Evolutionary conservation across 2,329 filamentous ascomycete species (phyloP), one percentile per base, ranked within the genome.

Genomic region (Fusarium hainanense): DNA sequence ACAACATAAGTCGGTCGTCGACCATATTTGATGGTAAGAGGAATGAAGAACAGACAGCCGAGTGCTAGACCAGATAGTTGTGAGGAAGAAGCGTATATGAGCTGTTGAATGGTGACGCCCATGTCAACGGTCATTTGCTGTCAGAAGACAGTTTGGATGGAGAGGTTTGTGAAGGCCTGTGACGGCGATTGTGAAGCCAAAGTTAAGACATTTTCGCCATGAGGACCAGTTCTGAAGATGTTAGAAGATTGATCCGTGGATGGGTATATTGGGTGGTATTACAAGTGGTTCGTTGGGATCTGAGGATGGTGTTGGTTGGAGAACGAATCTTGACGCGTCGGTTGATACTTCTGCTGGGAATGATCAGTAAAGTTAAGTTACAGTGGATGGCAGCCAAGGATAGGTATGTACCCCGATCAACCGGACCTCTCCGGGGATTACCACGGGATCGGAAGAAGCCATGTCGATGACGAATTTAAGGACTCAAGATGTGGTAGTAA

Each of bases 11-110:
- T 69, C 0, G 75, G 73, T 1, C 79, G 75, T 3, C 78, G 74
- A 2, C 79, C 79, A 48, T 77, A 80, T 43, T 79, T 79, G 58
- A 76, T 74, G 3, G 77, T 73, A 3, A 80, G 71, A 0, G 79
- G 79, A 8, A 81, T 74, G 50, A 80, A 77, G 56, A 80, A 70
- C 13, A 80, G 58, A 47, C 79, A 79, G 1, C 77, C 77, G 12
- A 76, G 64, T 18, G 79, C 78, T 4, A 80, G 66, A 3, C 78
- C 79, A 3, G 76, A 74, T 3, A 76, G 63, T 42, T 77, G 74
- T 2, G 73, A 70, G 0, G 79, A 79, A 7, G 74, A 70, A 8
- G 69, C 71, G 12, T 68, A 66, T 48, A 63, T 79, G 2, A 78
- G 69, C 4, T 77, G 71, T 16, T 54, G 61, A 11, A 74, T 65